phyloP scores from a whole-genome alignment of 306 rosid genomes.

The Comarum palustre region DNA sequence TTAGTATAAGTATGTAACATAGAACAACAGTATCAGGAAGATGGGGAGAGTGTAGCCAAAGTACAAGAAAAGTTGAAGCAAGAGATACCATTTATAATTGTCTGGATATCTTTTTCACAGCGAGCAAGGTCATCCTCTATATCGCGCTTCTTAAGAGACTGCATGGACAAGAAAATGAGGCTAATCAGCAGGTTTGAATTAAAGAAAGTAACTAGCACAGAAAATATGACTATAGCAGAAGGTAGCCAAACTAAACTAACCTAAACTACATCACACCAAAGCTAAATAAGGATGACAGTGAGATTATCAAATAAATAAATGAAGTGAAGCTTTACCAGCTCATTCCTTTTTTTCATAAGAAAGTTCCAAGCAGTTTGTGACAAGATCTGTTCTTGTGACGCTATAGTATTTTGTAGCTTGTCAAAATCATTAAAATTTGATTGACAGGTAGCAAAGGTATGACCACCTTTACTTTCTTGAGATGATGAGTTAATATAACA shows the following conservation, averaged over 20 bases:
- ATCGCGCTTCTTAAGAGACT: slow-evolving; percentile 61
- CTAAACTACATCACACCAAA: background rate
- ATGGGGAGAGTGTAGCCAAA: background rate
- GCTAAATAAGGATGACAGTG: background rate
- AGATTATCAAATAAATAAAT: background rate
- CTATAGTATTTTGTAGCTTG: slow-evolving; percentile 35
- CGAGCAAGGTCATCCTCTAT: slow-evolving; percentile 64
- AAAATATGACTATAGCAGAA: background rate
- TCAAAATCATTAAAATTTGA: slow-evolving; percentile 29
- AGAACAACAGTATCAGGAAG: background rate
- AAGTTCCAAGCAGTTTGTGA: slow-evolving; percentile 52
- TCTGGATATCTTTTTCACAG: slow-evolving; percentile 55
- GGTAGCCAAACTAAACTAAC: background rate
- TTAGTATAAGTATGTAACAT: background rate
- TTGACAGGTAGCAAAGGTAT: slow-evolving; percentile 26
- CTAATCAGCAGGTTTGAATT: background rate
- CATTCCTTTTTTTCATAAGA: slow-evolving; percentile 49
- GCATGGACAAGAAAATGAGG: slow-evolving; percentile 33
- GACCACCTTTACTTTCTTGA: slow-evolving; percentile 25
- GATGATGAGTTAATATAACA: slow-evolving; percentile 29
- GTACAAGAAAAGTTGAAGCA: slow-evolving; percentile 10
- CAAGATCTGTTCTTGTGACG: slow-evolving; percentile 44
- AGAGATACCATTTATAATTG: slow-evolving; percentile 52
- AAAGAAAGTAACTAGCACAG: slow-evolving; percentile 8
- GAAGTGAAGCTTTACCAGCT: slow-evolving; percentile 46